Evolutionary conservation across 2,329 filamentous ascomycete genomes (phyloP).

Genomic region (Cadophora sp.): DNA sequence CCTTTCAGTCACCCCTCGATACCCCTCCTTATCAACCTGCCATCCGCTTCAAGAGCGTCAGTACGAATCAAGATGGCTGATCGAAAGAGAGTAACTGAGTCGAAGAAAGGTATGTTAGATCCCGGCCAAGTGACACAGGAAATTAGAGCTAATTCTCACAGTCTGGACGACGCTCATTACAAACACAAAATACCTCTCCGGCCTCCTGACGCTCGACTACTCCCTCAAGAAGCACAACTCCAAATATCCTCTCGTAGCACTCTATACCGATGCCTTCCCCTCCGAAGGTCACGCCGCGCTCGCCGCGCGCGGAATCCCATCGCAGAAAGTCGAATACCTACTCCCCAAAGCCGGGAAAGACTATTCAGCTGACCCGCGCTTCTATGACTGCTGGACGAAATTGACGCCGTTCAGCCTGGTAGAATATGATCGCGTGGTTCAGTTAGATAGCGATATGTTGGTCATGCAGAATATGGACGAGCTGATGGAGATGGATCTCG

Average conservation of each 20-base stretch:
- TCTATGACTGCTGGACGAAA: slow-evolving; percentile 92
- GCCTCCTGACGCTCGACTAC: slow-evolving; percentile 81
- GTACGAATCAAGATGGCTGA: slow-evolving; percentile 29
- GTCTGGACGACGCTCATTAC: slow-evolving; percentile 92
- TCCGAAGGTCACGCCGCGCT: slow-evolving; percentile 72
- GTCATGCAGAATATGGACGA: slow-evolving; percentile 88
- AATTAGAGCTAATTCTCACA: slow-evolving; percentile 44
- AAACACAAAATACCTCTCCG: slow-evolving; percentile 81
- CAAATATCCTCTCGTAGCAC: slow-evolving; percentile 79
- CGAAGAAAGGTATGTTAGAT: slow-evolving; percentile 38
- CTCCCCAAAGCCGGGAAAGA: slow-evolving; percentile 69
- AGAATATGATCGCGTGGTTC: slow-evolving; percentile 80
- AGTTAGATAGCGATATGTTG: slow-evolving; percentile 90
- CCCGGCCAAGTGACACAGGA: background rate
- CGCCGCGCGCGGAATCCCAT: slow-evolving; percentile 70
- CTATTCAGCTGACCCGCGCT: slow-evolving; percentile 80
- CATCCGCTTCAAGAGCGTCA: background rate
- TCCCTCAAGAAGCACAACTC: slow-evolving; percentile 71
- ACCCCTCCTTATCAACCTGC: background rate
- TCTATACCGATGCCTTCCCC: slow-evolving; percentile 83
- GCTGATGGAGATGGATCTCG: slow-evolving; percentile 82
- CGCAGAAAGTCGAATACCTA: slow-evolving; percentile 75
- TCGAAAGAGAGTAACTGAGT: slow-evolving; percentile 38
- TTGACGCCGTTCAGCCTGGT: slow-evolving; percentile 78
- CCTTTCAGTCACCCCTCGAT: background rate